Conservation (phyloP, 441 rosid genomes). For the Euphorbia celastroides region DNA sequence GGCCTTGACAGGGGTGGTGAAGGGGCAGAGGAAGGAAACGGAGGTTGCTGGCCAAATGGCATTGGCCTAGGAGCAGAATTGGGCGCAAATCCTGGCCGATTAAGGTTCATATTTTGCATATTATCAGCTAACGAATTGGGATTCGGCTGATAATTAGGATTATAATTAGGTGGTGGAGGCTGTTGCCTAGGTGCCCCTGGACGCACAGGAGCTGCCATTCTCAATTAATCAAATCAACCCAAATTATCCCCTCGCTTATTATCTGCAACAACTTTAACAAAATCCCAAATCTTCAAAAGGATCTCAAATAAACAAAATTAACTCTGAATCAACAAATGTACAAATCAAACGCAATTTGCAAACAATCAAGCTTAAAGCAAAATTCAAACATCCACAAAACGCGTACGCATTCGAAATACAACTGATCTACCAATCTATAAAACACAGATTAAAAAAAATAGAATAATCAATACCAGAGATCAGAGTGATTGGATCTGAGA, state of each 20-base stretch:
- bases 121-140: conserved; percentile 45
- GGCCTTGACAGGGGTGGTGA: conserved; percentile 50
- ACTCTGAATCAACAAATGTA: conserved; percentile 10
- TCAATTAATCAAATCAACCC: conserved; percentile 20
- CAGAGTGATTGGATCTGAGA: neutral
- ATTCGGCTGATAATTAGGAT: conserved; percentile 39
- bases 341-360: neutral
- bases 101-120: conserved; percentile 64
- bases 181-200: conserved; percentile 79
- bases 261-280: neutral
- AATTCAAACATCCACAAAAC: conserved; percentile 1
- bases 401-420: neutral
- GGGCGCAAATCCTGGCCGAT: conserved; percentile 39
- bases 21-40: conserved; percentile 44
- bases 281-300: neutral
- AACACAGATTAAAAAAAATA: neutral
- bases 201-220: conserved; percentile 80
- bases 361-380: neutral
- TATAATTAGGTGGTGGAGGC: conserved; percentile 43
- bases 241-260: neutral
- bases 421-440: conserved; percentile 5
- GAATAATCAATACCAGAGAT: conserved; percentile 8
- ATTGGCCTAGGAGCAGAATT: conserved; percentile 52
- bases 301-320: conserved; percentile 10
- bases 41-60: conserved; percentile 61